A percentile compares a stretch with the other conserved stretches of the same genome.
phyloP scores from a whole-genome alignment of 257 asterid genomes.

The Solanum chiquidenum region DNA sequence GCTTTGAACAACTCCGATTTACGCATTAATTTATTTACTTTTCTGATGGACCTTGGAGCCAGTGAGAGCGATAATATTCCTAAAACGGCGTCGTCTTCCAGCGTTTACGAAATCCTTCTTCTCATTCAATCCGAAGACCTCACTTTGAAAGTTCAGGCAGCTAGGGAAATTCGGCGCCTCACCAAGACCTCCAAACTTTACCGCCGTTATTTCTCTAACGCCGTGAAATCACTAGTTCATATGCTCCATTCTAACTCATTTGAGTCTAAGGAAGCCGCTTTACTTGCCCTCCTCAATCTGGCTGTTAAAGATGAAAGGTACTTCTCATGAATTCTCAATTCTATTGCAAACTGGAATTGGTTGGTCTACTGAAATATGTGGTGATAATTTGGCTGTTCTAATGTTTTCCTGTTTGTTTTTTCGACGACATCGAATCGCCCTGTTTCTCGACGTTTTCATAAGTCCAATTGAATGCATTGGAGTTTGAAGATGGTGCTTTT shows the following conservation, averaged over 20 bases:
- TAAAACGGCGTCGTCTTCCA: slow-evolving; percentile 18
- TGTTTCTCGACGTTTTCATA: neutral
- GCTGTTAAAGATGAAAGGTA: slow-evolving; percentile 81
- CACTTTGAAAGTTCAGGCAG: slow-evolving; percentile 44
- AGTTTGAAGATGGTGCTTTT: neutral
- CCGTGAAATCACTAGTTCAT: slow-evolving; percentile 53
- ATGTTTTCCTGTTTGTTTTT: neutral
- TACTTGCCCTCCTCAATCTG: slow-evolving; percentile 74
- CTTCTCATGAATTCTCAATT: neutral
- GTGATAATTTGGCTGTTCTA: neutral
- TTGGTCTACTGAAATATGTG: neutral
- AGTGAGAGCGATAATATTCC: slow-evolving; percentile 2
- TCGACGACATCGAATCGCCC: neutral
- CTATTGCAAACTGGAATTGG: neutral
- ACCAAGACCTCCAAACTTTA: slow-evolving; percentile 77
- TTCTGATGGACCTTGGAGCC: neutral
- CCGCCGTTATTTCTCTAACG: slow-evolving; percentile 68
- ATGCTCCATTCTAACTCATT: slow-evolving; percentile 47
- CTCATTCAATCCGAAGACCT: slow-evolving; percentile 48
- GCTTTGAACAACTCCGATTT: neutral
- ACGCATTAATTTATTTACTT: neutral
- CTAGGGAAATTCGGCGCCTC: slow-evolving; percentile 75
- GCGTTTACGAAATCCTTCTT: slow-evolving; percentile 35
- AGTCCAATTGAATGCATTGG: slow-evolving; percentile 10
- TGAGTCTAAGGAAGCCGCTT: slow-evolving; percentile 59